Percentiles rank a stretch among this genome's conserved stretches.
phyloP scores from a whole-genome alignment of 257 asterid genomes.

The Jacaranda mimosifolia region DNA sequence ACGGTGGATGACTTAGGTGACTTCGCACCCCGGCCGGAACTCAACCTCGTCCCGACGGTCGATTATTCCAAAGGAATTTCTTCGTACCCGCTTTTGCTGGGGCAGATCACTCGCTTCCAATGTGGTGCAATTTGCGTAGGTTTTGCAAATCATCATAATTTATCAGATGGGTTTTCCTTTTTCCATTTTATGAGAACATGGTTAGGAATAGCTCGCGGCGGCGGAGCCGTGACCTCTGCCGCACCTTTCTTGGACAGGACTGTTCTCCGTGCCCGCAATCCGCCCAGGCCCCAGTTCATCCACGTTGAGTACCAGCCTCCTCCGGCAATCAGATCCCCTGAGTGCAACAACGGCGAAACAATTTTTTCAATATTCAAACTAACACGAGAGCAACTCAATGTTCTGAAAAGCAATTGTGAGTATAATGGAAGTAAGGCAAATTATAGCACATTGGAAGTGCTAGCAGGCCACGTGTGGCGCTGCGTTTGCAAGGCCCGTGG shows the following conservation, averaged over 20 bases:
- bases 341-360: no score
- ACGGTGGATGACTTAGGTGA: conserved; percentile 67
- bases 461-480: conserved; percentile 85
- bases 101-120: conserved; percentile 76
- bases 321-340: conserved; percentile 7
- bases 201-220: conserved; percentile 74
- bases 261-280: no score
- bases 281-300: no score
- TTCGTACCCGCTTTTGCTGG: conserved; percentile 48
- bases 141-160: conserved; percentile 66
- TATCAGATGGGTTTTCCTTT: conserved; percentile 71
- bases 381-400: no score
- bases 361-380: no score
- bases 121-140: conserved; percentile 86
- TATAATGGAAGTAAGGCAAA: background rate
- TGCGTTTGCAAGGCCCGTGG: conserved; percentile 64
- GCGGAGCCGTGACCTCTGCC: conserved; percentile 55
- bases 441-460: conserved; percentile 71
- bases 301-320: conserved; percentile 80
- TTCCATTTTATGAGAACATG: conserved; percentile 67
- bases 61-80: conserved; percentile 61
- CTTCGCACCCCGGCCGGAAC: conserved; percentile 73
- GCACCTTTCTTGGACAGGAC: conserved; percentile 54
- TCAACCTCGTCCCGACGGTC: conserved; percentile 62
- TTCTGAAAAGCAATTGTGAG: no score